A percentile compares a stretch with the other conserved stretches of the same genome.
These are phyloP conservation scores for Penicillium manginii DNA, from an alignment of 495 filamentous ascomycete species.

Conservation along the genomic window DNA sequence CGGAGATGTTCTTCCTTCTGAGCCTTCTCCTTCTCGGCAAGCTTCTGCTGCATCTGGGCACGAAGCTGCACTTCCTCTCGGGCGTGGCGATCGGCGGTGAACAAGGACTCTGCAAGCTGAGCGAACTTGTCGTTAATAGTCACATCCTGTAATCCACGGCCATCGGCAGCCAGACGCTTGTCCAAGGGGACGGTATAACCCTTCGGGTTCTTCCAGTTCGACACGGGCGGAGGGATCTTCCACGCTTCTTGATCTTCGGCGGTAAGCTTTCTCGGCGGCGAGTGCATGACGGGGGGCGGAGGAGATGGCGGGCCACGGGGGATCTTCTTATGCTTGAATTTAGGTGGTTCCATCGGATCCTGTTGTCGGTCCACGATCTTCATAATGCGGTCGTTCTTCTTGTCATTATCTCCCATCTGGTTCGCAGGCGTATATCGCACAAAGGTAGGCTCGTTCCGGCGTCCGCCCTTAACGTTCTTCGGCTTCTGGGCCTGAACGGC, in stretches of 20 bases:
- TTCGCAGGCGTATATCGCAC: constrained; percentile 94
- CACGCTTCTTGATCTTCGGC: constrained; percentile 97
- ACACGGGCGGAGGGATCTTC: constrained; percentile 93
- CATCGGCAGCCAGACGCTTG: constrained; percentile 96
- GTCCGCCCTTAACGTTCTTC: constrained; percentile 82
- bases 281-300: constrained; percentile 93
- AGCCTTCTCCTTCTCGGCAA: constrained; percentile 94
- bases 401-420: constrained; percentile 90
- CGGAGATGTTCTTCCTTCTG: constrained; percentile 94
- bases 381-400: constrained; percentile 94
- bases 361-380: constrained; percentile 95
- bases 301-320: constrained; percentile 91
- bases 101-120: constrained; percentile 90
- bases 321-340: constrained; percentile 99
- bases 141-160: constrained; percentile 88
- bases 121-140: constrained; percentile 99
- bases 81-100: constrained; percentile 92
- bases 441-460: constrained; percentile 84
- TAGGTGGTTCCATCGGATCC: constrained; percentile 98
- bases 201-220: constrained; percentile 99
- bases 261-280: constrained; percentile 90
- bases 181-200: constrained; percentile 97
- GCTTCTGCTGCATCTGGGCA: constrained; percentile 90
- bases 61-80: constrained; percentile 93
- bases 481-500: constrained; percentile 92